Base-by-base conservation (phyloP, 1,139 yeast species). In the Taphrina deformans region DNA sequence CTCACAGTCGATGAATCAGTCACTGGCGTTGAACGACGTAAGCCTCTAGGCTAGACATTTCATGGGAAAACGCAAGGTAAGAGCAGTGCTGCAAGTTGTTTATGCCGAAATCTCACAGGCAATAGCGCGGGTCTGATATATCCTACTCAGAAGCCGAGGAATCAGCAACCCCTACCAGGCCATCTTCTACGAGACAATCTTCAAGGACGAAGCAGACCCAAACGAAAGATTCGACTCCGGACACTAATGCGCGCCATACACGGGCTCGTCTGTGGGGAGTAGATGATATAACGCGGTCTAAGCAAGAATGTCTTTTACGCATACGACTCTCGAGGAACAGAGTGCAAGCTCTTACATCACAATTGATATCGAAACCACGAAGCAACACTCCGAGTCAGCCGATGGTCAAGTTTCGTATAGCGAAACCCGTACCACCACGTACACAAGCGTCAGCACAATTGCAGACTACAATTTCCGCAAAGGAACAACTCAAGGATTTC, bases 401-500 rank as follows among this genome's bases (percentile, higher is more conserved):
- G 18, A 29, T 14, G 16, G 50, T 29, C 31, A 59, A 59, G 27
- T 27, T 59, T 7, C 63, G 63, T 18, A 52, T 50, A 18, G 29
- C 45, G 31, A 40, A 48, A 18, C 63, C 63, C 16, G n/a, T 24
- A 4, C 33, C 58, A n/a, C 56, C 45, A 26, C 35, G 18, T 26
- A 38, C 45, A 12, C 45, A 29, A 5, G 35, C 56, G 24, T 46
- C 46, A 26, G 35, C 51, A 27, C 56, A 55, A 18, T 27, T 38
- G 1, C 48, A 21, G 6, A 44, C 27, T 1, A 21, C 27, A 10
- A 21, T 44, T 21, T 44, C 48, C 21, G n/a, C 48, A 21, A 46
- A 61, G 16, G 59, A 52, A 29, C 53, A 52, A 41, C 29, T 29
- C 35, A 44, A 51, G 53, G 65, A 52, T 4, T 59, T 59, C 50